A percentile compares a stretch with the other conserved stretches of the same genome.
Evolutionary conservation across 768 basidiomycete species (phyloP).

Genomic region (Rhodocollybia butyracea): DNA sequence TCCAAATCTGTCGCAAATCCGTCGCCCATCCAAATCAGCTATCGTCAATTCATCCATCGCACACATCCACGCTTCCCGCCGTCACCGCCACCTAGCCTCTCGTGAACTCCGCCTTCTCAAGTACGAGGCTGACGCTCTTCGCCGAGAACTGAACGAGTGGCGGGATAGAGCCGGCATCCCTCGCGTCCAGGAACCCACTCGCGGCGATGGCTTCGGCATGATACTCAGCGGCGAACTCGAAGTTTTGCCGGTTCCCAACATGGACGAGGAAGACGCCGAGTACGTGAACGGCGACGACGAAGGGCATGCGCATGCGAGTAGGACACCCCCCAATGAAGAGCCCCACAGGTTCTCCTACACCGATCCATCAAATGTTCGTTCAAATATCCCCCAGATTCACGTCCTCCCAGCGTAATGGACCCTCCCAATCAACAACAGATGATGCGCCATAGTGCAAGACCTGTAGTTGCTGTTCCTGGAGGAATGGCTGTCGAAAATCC

Average conservation of each 20-base stretch:
- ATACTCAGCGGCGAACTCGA: slow-evolving; percentile 71
- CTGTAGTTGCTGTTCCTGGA: slow-evolving; percentile 43
- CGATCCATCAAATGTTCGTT: slow-evolving; percentile 11
- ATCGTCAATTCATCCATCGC: slow-evolving; percentile 97
- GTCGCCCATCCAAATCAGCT: slow-evolving; percentile 92
- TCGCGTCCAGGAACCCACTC: slow-evolving; percentile 67
- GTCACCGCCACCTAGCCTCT: slow-evolving; percentile 77
- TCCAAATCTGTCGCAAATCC: slow-evolving; percentile 86
- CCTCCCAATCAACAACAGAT: slow-evolving; percentile 13
- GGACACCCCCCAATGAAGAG: slow-evolving; percentile 10
- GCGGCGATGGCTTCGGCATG: slow-evolving; percentile 71
- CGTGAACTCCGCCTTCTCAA: slow-evolving; percentile 79
- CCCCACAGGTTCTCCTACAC: too few relatives aligned
- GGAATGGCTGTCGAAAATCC: slow-evolving; percentile 52
- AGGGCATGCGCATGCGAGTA: slow-evolving; percentile 30
- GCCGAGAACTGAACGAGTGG: slow-evolving; percentile 93
- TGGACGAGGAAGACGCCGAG: slow-evolving; percentile 54
- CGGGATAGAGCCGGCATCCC: slow-evolving; percentile 72
- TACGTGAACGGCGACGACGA: slow-evolving; percentile 41
- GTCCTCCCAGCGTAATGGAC: slow-evolving; percentile 20
- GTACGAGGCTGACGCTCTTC: slow-evolving; percentile 80
- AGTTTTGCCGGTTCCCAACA: slow-evolving; percentile 51
- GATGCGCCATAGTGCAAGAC: slow-evolving; percentile 25
- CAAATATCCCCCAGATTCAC: slow-evolving; percentile 7
- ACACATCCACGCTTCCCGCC: slow-evolving; percentile 78